Percentiles rank a stretch among this genome's conserved stretches.
These are phyloP conservation scores for Pseudopyrenochaeta lycopersici DNA, from an alignment of 2,329 filamentous ascomycete genomes.

Conservation along the genomic window DNA sequence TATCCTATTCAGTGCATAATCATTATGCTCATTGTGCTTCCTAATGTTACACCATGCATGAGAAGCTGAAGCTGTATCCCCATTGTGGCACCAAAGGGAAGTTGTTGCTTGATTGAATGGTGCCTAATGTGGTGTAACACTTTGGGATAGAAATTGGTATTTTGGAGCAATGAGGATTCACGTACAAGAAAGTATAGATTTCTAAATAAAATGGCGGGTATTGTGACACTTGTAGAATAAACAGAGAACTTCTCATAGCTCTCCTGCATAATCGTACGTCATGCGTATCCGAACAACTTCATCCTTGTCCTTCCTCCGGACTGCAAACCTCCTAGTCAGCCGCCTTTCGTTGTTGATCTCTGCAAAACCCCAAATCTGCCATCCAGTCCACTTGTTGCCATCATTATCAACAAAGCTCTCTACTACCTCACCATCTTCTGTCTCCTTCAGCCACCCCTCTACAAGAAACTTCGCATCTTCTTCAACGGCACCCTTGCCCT, in stretches of 20 bases:
- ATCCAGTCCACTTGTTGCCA: conserved; percentile 46
- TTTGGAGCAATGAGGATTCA: background rate
- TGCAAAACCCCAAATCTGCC: conserved; percentile 46
- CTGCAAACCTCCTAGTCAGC: conserved; percentile 41
- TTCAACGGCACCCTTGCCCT: conserved; percentile 26
- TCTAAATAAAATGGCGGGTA: background rate
- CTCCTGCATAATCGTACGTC: conserved; percentile 47
- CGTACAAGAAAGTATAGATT: background rate
- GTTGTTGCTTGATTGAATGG: background rate
- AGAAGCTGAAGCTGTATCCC: conserved; percentile 4
- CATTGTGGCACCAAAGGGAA: conserved; percentile 3
- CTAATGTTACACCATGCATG: conserved; percentile 5
- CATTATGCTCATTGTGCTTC: conserved; percentile 2
- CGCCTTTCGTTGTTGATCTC: conserved; percentile 42
- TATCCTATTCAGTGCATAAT: background rate
- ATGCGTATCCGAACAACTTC: conserved; percentile 39
- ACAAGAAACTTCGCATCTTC: conserved; percentile 34
- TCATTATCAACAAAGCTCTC: conserved; percentile 47
- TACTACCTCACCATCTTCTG: conserved; percentile 41
- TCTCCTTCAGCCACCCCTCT: conserved; percentile 43
- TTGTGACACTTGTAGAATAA: background rate
- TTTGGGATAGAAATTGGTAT: background rate
- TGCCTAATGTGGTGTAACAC: background rate
- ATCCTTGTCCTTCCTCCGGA: conserved; percentile 42
- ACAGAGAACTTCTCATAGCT: conserved; percentile 9